Evolutionary conservation across 306 rosid species (phyloP).

Genomic region (Inga leiocalycina): DNA sequence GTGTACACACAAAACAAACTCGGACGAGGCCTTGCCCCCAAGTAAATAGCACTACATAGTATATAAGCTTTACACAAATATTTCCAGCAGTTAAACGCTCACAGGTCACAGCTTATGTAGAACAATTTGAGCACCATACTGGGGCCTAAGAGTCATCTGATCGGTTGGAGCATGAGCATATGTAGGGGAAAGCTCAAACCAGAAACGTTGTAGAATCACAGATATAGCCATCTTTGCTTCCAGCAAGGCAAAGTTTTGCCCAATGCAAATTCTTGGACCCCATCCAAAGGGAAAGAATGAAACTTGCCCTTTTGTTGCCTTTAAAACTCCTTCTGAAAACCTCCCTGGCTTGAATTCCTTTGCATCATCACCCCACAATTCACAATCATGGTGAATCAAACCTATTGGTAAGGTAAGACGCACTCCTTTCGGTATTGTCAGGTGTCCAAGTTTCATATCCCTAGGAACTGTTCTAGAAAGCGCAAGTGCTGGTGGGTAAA

Average conservation of each 20-base stretch:
- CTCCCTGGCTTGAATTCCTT: constrained; percentile 63
- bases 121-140: constrained; percentile 44
- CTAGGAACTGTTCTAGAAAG: constrained; percentile 3
- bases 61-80: no score
- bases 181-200: constrained; percentile 47
- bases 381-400: constrained; percentile 46
- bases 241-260: constrained; percentile 50
- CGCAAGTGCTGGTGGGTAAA: constrained; percentile 42
- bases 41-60: no score
- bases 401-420: constrained; percentile 27
- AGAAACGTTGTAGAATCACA: constrained; percentile 46
- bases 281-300: constrained; percentile 64
- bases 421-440: constrained; percentile 51
- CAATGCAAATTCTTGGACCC: constrained; percentile 70
- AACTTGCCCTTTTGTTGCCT: constrained; percentile 48
- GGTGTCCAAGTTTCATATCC: constrained; percentile 42
- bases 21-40: no score
- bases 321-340: constrained; percentile 52
- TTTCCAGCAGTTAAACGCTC: not conserved
- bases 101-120: constrained; percentile 25
- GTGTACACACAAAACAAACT: not conserved
- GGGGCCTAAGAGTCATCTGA: constrained; percentile 27
- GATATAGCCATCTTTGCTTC: constrained; percentile 47
- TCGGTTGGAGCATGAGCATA: constrained; percentile 43
- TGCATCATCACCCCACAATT: constrained; percentile 65